Conservation (phyloP, 805 yeast genomes). For the Wickerhamomyces rabaulensis region DNA sequence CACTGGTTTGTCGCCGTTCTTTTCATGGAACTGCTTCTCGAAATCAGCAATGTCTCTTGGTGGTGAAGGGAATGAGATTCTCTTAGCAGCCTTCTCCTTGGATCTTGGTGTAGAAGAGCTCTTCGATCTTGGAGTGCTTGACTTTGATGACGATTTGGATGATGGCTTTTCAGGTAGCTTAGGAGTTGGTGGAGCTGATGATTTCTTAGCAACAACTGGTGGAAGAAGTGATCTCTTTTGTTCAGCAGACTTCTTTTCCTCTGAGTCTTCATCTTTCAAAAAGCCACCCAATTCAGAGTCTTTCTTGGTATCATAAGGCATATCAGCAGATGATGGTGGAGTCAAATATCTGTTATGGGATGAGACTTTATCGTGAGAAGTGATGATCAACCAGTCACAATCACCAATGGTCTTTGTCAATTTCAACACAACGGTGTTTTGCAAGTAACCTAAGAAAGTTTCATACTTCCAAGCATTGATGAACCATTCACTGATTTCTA, state of each 20-base stretch:
- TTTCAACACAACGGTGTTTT: conserved; percentile 30
- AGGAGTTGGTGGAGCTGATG: neutral
- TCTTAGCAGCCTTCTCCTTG: conserved; percentile 3
- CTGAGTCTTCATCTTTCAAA: conserved; percentile 7
- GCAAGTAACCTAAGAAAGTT: conserved; percentile 29
- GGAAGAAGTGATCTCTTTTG: conserved; percentile 1
- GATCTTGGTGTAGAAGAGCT: conserved; percentile 1
- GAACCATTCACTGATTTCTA: conserved; percentile 34
- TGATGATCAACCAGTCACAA: conserved; percentile 33
- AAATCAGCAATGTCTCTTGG: conserved; percentile 16
- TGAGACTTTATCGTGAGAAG: conserved; percentile 28
- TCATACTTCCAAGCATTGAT: conserved; percentile 36
- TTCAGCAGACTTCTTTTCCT: neutral
- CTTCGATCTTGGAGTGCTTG: conserved; percentile 2
- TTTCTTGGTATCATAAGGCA: conserved; percentile 14
- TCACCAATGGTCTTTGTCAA: conserved; percentile 33
- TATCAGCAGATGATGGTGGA: conserved; percentile 19
- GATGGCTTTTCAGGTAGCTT: conserved; percentile 1
- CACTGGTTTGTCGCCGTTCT: neutral
- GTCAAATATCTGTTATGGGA: conserved; percentile 23
- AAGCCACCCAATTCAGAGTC: conserved; percentile 13
- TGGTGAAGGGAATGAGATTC: conserved; percentile 19
- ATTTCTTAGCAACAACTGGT: neutral
- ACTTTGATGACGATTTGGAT: conserved; percentile 1
- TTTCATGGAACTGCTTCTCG: conserved; percentile 10